Evolutionary conservation across 192 early-diverging fungal genomes (phyloP).

Genomic region (Umbelopsis sp.): DNA sequence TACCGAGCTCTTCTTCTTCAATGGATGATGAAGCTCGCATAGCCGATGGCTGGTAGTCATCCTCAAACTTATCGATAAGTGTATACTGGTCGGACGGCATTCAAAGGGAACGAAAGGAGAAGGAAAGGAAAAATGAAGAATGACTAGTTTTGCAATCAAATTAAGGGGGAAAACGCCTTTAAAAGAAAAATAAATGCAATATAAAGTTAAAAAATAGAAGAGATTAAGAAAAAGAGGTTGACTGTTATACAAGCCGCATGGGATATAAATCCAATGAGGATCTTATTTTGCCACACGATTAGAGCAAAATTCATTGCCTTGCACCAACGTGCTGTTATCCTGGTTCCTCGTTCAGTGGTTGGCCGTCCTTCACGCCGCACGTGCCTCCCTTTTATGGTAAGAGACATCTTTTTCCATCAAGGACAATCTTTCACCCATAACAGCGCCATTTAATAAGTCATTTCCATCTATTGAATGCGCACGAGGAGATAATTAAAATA

Average conservation of each 20-base stretch:
- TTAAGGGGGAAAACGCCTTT: not conserved
- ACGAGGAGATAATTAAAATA: too few relatives aligned
- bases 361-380: not conserved
- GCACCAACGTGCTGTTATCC: constrained; percentile 3
- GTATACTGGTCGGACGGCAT: constrained; percentile 1
- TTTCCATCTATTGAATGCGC: too few relatives aligned
- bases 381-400: not conserved
- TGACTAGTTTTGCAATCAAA: too few relatives aligned
- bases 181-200: not conserved
- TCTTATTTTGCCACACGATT: constrained; percentile 4
- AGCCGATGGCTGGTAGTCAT: not conserved
- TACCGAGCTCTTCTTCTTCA: not conserved
- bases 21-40: not conserved
- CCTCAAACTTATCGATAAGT: constrained; percentile 8
- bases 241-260: not conserved
- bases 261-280: not conserved
- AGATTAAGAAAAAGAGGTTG: not conserved
- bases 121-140: not conserved
- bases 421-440: not conserved
- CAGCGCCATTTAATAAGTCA: not conserved
- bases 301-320: not conserved
- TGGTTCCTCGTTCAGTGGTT: not conserved
- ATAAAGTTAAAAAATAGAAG: not conserved
- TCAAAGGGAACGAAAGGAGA: not conserved
- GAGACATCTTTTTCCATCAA: not conserved